phyloP scores from a whole-genome alignment of 2,329 filamentous ascomycete genomes.

The Rhynchosporium graminicola region DNA sequence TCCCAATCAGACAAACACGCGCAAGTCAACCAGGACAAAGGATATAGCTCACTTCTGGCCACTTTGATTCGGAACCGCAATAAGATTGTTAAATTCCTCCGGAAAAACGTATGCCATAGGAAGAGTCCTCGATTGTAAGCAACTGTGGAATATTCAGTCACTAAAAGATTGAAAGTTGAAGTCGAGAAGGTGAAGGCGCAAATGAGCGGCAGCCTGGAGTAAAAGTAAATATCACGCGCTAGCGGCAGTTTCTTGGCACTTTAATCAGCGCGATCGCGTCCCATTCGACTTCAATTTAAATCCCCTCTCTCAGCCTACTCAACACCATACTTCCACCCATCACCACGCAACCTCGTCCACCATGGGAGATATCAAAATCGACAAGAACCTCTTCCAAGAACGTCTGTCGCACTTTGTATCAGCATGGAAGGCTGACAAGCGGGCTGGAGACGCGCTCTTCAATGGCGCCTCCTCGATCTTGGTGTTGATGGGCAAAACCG shows the following conservation, averaged over 20 bases:
- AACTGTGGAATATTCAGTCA: too few species aligned
- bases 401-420: conserved; percentile 83
- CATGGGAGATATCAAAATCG: conserved; percentile 85
- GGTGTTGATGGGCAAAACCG: conserved; percentile 92
- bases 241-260: not conserved
- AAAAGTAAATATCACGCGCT: too few species aligned
- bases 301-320: conserved; percentile 15
- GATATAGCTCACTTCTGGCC: too few species aligned
- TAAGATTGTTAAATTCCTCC: too few species aligned
- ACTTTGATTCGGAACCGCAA: too few species aligned
- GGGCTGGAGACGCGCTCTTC: conserved; percentile 81
- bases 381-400: conserved; percentile 90
- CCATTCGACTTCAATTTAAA: conserved; percentile 13
- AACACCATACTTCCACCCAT: conserved; percentile 29
- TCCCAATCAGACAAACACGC: too few species aligned
- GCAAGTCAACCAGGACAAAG: too few species aligned
- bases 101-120: too few species aligned
- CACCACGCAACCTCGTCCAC: conserved; percentile 24
- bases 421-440: conserved; percentile 96
- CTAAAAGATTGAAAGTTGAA: too few species aligned
- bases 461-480: conserved; percentile 83
- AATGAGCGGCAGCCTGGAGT: too few species aligned
- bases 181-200: too few species aligned
- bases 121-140: too few species aligned
- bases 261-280: conserved; percentile 35